A percentile compares a stretch with the other conserved stretches of the same genome.
Conservation (phyloP, 495 filamentous ascomycete species). For the Aspergillus coremiiformis region DNA sequence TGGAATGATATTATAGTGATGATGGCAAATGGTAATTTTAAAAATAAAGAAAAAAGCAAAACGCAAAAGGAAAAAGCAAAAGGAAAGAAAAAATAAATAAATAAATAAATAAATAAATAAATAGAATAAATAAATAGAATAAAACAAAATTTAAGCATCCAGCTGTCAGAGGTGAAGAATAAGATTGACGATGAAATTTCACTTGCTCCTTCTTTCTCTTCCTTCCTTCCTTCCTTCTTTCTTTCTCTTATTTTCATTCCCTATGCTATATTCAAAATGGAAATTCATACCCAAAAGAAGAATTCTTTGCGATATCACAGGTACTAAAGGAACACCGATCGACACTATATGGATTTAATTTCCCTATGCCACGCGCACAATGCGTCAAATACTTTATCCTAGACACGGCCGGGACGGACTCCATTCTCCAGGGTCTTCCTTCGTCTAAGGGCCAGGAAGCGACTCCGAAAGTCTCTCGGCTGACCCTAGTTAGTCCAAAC, state of each 20-base stretch:
- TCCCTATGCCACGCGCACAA: neutral
- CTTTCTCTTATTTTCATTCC: neutral
- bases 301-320: slow-evolving; percentile 1
- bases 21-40: neutral
- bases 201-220: neutral
- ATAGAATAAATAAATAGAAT: neutral
- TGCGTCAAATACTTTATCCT: neutral
- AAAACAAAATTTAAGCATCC: neutral
- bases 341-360: neutral
- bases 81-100: slow-evolving; percentile 1
- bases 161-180: neutral
- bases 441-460: slow-evolving; percentile 10
- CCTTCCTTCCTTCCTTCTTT: neutral
- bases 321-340: neutral
- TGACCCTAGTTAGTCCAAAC: slow-evolving; percentile 18
- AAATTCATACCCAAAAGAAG: neutral
- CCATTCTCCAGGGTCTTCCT: slow-evolving; percentile 22
- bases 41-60: slow-evolving; percentile 1
- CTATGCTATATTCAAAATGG: neutral
- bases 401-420: neutral
- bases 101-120: neutral
- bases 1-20: neutral
- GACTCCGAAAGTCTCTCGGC: slow-evolving; percentile 21
- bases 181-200: neutral
- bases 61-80: neutral